Conservation (phyloP, 352 stramenopile species). For the Globisporangium rhizosaccharum region DNA sequence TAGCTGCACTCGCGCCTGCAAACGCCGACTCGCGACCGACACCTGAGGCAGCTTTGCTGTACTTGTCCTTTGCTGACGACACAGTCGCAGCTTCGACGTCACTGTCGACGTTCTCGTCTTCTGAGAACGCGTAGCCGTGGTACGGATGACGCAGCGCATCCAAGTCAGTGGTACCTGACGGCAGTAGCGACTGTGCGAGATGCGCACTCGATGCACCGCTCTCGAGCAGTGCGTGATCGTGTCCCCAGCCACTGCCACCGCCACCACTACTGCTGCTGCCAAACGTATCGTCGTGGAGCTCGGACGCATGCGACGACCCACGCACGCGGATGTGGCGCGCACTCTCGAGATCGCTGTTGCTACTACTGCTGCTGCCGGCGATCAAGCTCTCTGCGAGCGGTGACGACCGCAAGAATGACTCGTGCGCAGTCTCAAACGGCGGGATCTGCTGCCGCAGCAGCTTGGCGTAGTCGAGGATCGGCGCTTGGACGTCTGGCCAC, state of each 20-base stretch:
- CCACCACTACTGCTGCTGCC: neutral
- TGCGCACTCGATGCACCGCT: neutral
- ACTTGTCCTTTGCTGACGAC: constrained; percentile 17
- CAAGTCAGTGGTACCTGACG: neutral
- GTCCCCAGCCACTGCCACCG: constrained; percentile 2
- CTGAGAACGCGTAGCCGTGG: constrained; percentile 75
- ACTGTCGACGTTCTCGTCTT: constrained; percentile 71
- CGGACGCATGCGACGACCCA: constrained; percentile 42
- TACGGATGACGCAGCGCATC: constrained; percentile 29
- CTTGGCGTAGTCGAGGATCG: constrained; percentile 46
- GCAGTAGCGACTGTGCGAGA: neutral
- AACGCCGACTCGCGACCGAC: constrained; percentile 7
- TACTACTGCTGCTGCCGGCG: constrained; percentile 5
- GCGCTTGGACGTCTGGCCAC: constrained; percentile 38
- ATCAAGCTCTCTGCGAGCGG: constrained; percentile 59
- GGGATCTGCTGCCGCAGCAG: constrained; percentile 40
- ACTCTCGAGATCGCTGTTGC: constrained; percentile 12
- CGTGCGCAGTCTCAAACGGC: constrained; percentile 42
- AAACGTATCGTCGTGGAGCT: constrained; percentile 10
- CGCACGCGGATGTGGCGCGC: constrained; percentile 43
- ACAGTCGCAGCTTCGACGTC: constrained; percentile 42
- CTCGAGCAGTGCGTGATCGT: constrained; percentile 7
- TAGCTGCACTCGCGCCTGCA: constrained; percentile 3
- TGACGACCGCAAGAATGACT: constrained; percentile 51
- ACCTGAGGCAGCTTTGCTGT: constrained; percentile 12